Base-by-base conservation (phyloP, 768 basidiomycete species). In the Sarcodon sp. region DNA sequence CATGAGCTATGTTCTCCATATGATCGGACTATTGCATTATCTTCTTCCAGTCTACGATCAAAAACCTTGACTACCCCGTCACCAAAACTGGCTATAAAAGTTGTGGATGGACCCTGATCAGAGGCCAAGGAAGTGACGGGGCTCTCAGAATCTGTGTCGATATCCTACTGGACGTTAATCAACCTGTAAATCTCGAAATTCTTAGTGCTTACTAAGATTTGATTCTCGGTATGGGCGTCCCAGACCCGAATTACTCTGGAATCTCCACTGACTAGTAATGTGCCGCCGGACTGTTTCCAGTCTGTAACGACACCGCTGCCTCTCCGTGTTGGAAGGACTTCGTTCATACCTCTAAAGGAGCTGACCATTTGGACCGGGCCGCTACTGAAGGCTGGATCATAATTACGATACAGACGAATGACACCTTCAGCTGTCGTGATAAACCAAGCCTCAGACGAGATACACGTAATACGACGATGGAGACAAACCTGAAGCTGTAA, bases 211-310 rank as follows among this genome's bases (percentile, higher is more conserved):
- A 91, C 88, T 67, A 83, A 61, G 39, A 82, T 68, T 49, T 80
- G 77, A 21, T 73, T 79, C 61, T 98, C 96, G 2, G 86, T 85
- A 54, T 88, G 83, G 7, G 92, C 94, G 61, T 99, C 93, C 96
- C 96, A 99, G 4, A 92, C 73, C 50, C 90, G 76, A 51, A 99
- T 84, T 35, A 83, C 79, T 49, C 80, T 78, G 35, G 89, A 84
- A 64, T 98, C 94, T 1, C 94, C 96, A 8, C 88, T 88, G 27
- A 90, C 80, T n/a, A 97, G 69, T 33, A 98, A 66, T 27, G 79
- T 80, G 0, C 93, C 96, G 21, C 80, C 74, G 2, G 76, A 72
- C 64, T 97, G 94, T 58, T 87, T 89, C 96, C 96, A 99, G 51
- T 94, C 90, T 51, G 86, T 77, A 31, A 98, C 73, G 45, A 97